Conservation (phyloP, 176 grass and related monocot species). For the Aegilops sharonensis region DNA sequence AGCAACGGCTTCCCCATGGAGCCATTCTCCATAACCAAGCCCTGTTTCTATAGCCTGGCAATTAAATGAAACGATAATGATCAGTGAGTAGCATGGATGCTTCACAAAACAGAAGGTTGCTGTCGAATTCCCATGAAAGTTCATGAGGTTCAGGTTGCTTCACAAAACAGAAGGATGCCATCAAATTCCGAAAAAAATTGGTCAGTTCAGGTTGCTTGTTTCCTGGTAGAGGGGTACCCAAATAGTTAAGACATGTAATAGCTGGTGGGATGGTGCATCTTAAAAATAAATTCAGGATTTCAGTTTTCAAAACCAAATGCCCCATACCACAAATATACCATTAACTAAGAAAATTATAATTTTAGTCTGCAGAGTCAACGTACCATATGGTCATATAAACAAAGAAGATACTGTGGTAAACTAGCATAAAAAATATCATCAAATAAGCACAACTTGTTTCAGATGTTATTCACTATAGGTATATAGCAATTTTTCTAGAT, state of each 20-base stretch:
- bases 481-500: neutral
- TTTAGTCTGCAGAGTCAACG: neutral
- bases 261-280: neutral
- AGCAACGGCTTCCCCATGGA: conserved; percentile 90
- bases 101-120: neutral
- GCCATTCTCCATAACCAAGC: conserved; percentile 80
- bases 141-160: neutral
- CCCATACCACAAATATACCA: neutral
- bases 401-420: neutral
- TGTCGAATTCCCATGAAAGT: neutral
- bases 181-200: neutral
- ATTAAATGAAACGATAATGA: conserved; percentile 8
- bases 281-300: neutral
- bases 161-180: neutral
- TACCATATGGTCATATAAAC: neutral
- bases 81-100: neutral
- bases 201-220: neutral
- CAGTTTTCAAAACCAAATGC: neutral
- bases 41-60: conserved; percentile 91
- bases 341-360: neutral
- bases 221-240: neutral
- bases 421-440: neutral
- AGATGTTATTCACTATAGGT: neutral
- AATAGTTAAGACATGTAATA: neutral
- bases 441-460: neutral